Base-by-base conservation (phyloP, 805 yeast genomes). In the Metschnikowia lunata region DNA sequence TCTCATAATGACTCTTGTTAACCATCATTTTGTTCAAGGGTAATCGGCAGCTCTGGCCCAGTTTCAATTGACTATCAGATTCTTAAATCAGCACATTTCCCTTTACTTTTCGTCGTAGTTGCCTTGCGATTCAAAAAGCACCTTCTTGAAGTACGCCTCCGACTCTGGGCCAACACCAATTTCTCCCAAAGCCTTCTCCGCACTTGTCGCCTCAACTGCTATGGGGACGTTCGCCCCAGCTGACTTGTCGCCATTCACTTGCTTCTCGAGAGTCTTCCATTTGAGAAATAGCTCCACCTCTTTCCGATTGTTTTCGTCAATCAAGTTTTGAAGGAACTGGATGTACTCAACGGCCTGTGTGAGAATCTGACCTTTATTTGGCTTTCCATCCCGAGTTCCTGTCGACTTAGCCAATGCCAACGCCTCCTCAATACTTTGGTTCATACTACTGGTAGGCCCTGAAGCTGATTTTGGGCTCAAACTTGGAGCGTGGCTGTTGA, bases 121-220 rank as follows among this genome's bases (percentile, higher is more conserved):
- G 15, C 34, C 34, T 28, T n/a, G 43, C 8, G 40, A 35, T 18
- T 48, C 52, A 28, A 40, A 30, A 32, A 54, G 48, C 12, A 52
- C 57, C 6, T 29, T 41, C 14, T 51, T 51, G 48, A 59, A 60
- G 40, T 61, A 60, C 7, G 51, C 53, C 18, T 71, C 80, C 1
- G 86, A 82, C 40, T 85, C 62, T 1, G 91, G 90, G 2, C 95
- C 95, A 7, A 86, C 93, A 1, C 96, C 96, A 38, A 86, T 83
- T 54, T 78, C 78, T 0, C 88, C 82, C 45, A 88, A 66, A 2
- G 86, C 88, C 26, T 74, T 64, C 58, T 87, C 96, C 0, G 95
- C 96, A 59, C 88, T 82, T 1, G 96, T 87, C 52, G 82, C 58
- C 1, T 68, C 72, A n/a, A 66, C 60, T 8, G 60, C 52, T 3